Base-by-base conservation (phyloP, 2,329 filamentous ascomycete species). In the Lasiodiplodia gonubiensis region DNA sequence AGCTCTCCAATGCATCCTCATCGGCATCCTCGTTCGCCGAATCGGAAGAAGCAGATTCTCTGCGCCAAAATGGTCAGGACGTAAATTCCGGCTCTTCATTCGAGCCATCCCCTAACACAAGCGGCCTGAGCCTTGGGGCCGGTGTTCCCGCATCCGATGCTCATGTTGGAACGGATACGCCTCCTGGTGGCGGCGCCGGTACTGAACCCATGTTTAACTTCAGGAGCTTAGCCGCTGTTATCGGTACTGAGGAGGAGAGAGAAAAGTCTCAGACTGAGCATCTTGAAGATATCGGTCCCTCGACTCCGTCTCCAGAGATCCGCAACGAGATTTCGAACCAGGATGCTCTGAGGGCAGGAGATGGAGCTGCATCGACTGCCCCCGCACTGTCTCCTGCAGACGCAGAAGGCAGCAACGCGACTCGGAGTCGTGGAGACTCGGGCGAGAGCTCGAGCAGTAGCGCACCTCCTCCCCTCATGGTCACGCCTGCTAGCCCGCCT, bases 171-270 rank as follows among this genome's bases (percentile, higher is more conserved):
- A 27, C 33, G 66, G 11, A 80, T 77, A 78, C 82, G 7, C 85
- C 86, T 27, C 81, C 84, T 4, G 83, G 84, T 16, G 80, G 80
- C 70, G 80, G 79, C 6, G 85, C 82, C 4, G 84, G 85, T 54
- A 81, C 85, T 0, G 94, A 97, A 75, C 88, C 93, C 3, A 88
- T 97, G 86, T 95, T 97, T 79, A 97, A 97, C 77, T 97, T 97
- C 76, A 86, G 89, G 67, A 97, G 93, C 72, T 81, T 98, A 25
- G 92, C 92, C 2, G 92, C 92, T 69, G 92, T 96, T 77, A 92
- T 97, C 35, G 68, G 68, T 6, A 52, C 57, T 23, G 64, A 67
- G 18, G 63, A 69, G 6, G 55, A 69, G 49, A 21, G 33, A 52
- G 64, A 64, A 35, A 65, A 65, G 67, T 48, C 39, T 6, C 39